Evolutionary conservation across 2,329 filamentous ascomycete genomes (phyloP).

Genomic region (Plectosphaerella sp.): DNA sequence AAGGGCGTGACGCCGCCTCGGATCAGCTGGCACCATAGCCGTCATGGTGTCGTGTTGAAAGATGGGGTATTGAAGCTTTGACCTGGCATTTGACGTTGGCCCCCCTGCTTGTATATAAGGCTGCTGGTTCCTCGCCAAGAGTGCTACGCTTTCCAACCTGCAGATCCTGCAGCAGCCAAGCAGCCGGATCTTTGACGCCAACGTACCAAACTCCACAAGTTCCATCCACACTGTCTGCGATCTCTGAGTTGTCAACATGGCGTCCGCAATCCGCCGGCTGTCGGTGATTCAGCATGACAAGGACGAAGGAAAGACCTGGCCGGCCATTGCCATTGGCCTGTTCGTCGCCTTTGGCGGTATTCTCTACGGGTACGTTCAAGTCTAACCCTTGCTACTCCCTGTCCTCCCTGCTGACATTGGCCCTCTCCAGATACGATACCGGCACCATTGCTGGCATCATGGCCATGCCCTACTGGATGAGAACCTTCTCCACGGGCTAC

Average conservation of each 20-base stretch:
- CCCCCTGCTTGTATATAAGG: too few species aligned
- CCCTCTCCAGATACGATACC: conserved; percentile 42
- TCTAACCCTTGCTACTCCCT: neutral
- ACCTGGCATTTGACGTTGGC: too few species aligned
- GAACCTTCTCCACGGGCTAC: conserved; percentile 51
- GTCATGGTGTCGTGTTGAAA: too few species aligned
- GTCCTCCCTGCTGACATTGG: conserved; percentile 15
- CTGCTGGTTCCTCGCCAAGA: too few species aligned
- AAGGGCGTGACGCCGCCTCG: too few species aligned
- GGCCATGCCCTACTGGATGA: conserved; percentile 50
- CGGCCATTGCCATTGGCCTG: conserved; percentile 54
- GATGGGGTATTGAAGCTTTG: too few species aligned
- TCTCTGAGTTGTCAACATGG: neutral
- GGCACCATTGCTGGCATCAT: conserved; percentile 55
- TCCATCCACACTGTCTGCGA: neutral
- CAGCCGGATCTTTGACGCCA: too few species aligned
- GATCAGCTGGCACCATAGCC: too few species aligned
- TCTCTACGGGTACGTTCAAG: conserved; percentile 38
- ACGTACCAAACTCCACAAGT: too few species aligned
- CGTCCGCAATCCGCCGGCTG: neutral
- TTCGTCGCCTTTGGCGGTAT: conserved; percentile 61
- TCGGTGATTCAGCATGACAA: conserved; percentile 1
- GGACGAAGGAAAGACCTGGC: conserved; percentile 50
- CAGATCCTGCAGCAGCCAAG: too few species aligned
- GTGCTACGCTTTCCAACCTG: too few species aligned